phyloP scores from a whole-genome alignment of 2,329 filamentous ascomycete species.

The Fusarium succisae region DNA sequence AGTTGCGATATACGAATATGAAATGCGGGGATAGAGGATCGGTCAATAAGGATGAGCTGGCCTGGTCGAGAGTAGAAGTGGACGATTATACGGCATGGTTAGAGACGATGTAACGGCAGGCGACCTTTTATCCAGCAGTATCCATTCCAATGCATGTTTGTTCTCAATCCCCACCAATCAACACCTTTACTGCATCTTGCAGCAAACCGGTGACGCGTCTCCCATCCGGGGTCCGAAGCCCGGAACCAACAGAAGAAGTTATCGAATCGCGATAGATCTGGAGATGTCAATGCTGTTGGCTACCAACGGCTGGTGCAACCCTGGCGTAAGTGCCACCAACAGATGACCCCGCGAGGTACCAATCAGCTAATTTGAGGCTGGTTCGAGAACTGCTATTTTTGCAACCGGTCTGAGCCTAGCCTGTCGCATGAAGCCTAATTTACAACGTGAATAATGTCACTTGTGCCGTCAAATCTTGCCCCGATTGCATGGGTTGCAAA shows the following conservation, averaged over 20 bases:
- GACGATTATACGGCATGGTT: background rate
- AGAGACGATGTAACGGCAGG: background rate
- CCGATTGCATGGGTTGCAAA: background rate
- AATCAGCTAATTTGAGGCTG: background rate
- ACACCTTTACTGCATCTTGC: background rate
- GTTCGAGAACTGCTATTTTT: background rate
- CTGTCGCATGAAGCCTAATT: background rate
- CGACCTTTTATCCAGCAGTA: background rate
- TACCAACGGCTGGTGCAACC: background rate
- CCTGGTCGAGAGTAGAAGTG: background rate
- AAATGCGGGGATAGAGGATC: too few species aligned
- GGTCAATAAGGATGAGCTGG: too few species aligned
- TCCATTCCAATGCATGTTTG: background rate
- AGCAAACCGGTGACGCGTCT: background rate
- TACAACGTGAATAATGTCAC: background rate
- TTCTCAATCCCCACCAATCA: rapidly evolving
- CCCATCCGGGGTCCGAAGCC: background rate
- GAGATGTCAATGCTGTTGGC: background rate
- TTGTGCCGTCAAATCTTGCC: too few species aligned
- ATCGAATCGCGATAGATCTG: background rate
- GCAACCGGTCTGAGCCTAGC: background rate
- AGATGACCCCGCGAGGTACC: rapidly evolving
- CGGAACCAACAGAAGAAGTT: background rate
- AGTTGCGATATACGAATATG: background rate
- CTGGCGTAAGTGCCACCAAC: background rate